phyloP scores from a whole-genome alignment of 257 asterid species.

The Solanum verrucosum region DNA sequence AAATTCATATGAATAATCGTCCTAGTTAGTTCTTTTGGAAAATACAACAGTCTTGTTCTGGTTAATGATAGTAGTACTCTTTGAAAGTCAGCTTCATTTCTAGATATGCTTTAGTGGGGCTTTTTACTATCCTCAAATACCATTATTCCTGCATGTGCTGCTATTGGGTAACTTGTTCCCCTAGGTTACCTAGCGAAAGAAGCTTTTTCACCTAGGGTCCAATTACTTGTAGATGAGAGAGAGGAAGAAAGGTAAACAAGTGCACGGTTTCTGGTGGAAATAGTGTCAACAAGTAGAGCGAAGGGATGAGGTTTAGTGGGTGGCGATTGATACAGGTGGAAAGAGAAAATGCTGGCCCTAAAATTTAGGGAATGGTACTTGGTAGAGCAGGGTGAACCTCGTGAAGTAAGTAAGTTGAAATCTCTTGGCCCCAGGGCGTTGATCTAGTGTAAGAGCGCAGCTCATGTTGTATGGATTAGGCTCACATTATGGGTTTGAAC shows the following conservation, averaged over 20 bases:
- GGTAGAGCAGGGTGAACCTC: neutral
- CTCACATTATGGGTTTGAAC: neutral
- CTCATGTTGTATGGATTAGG: neutral
- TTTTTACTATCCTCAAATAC: neutral
- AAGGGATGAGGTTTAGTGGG: neutral
- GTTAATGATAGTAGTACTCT: neutral
- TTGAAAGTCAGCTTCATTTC: neutral
- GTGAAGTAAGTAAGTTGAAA: neutral
- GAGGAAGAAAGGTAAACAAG: neutral
- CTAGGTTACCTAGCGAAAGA: neutral
- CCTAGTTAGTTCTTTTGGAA: neutral
- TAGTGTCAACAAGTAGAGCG: neutral
- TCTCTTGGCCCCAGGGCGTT: neutral
- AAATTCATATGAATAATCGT: neutral
- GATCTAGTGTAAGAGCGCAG: neutral
- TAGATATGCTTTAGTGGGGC: neutral
- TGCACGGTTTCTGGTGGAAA: neutral
- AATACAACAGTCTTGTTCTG: neutral
- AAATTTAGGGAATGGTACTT: neutral
- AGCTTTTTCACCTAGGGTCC: neutral
- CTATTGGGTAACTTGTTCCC: neutral
- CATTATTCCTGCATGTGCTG: neutral
- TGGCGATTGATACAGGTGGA: neutral
- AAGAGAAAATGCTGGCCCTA: neutral
- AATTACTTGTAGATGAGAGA: neutral